A percentile compares a stretch with the other conserved stretches of the same genome.
Evolutionary conservation across 2,329 filamentous ascomycete species (phyloP).

Genomic region (Claviceps arundinis): DNA sequence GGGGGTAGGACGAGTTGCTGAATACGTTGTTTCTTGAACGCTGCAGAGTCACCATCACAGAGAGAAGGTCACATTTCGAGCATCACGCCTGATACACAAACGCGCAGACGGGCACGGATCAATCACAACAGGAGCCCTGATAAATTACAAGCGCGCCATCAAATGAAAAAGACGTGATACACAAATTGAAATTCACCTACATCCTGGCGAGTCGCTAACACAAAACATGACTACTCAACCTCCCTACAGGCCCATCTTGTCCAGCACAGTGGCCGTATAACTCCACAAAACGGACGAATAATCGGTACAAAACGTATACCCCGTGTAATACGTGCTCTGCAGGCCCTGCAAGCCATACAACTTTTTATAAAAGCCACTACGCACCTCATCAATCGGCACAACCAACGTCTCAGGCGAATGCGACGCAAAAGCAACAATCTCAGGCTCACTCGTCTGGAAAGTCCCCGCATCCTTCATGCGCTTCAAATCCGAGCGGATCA

Average conservation of each 20-base stretch:
- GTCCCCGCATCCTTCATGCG: conserved; percentile 1
- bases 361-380: conserved; percentile 19
- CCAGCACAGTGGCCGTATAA: conserved; percentile 11
- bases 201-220: neutral
- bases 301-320: conserved; percentile 11
- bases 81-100: too few species aligned
- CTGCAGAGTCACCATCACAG: neutral
- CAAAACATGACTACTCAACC: neutral
- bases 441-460: conserved; percentile 3
- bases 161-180: too few species aligned
- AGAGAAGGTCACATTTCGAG: neutral
- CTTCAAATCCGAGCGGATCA: conserved; percentile 5
- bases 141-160: too few species aligned
- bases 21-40: too few species aligned
- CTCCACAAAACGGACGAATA: conserved; percentile 14
- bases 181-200: too few species aligned
- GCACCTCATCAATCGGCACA: conserved; percentile 16
- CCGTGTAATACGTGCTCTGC: conserved; percentile 24
- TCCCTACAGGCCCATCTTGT: neutral
- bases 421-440: conserved; percentile 18
- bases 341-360: conserved; percentile 21
- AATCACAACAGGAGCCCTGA: too few species aligned
- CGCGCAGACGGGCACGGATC: too few species aligned
- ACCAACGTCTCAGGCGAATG: conserved; percentile 16
- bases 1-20: conserved; percentile 3